Percentiles rank a stretch among this genome's conserved stretches.
phyloP scores from a whole-genome alignment of 2,329 filamentous ascomycete genomes.

The Metarhizium rileyi region DNA sequence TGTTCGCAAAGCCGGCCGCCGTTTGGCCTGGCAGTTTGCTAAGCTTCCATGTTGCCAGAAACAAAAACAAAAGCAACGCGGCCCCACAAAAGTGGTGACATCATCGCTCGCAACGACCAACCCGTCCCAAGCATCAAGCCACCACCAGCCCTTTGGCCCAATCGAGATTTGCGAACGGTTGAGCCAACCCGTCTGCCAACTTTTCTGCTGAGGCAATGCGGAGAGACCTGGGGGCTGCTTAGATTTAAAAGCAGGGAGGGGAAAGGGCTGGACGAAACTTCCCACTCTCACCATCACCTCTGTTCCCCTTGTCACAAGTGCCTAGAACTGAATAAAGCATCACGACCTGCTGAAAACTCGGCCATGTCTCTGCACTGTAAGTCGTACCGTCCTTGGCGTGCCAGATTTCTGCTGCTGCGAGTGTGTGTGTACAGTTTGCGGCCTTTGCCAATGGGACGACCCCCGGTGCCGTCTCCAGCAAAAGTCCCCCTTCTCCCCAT shows the following conservation, averaged over 20 bases:
- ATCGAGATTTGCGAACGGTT: conserved; percentile 16
- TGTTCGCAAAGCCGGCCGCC: background rate
- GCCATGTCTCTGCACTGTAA: conserved; percentile 53
- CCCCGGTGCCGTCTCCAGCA: too few relatives aligned
- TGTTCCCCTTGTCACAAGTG: too few relatives aligned
- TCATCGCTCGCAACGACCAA: conserved; percentile 17
- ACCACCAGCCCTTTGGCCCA: conserved; percentile 7
- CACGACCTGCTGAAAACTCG: conserved; percentile 9
- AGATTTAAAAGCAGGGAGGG: background rate
- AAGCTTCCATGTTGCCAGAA: background rate
- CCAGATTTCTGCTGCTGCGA: background rate
- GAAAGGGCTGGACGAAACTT: background rate
- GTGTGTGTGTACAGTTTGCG: background rate
- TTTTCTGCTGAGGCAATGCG: background rate
- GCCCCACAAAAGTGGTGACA: conserved; percentile 19
- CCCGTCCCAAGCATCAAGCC: conserved; percentile 3
- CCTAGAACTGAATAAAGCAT: too few relatives aligned
- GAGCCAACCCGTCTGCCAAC: background rate
- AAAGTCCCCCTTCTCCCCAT: too few relatives aligned
- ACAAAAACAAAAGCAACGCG: too few relatives aligned
- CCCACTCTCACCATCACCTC: background rate
- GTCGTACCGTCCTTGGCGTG: conserved; percentile 10
- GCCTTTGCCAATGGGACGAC: too few relatives aligned
- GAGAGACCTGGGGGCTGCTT: background rate
- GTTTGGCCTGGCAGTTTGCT: too few relatives aligned